Base-by-base conservation (phyloP, 2,329 filamentous ascomycete genomes). In the Fusarium sp. region DNA sequence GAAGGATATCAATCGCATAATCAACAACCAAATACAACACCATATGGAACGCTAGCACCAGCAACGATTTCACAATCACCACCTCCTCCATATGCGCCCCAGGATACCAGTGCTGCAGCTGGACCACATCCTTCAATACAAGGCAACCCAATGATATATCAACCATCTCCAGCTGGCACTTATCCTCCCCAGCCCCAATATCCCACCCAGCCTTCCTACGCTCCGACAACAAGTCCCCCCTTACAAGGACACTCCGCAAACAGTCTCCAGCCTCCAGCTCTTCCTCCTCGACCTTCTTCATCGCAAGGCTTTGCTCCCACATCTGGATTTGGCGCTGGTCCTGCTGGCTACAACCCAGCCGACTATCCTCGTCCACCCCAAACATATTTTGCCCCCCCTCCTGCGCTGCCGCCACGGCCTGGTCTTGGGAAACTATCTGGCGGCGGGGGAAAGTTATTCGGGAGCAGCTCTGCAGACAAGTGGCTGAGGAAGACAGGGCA, bases 401-500 rank as follows among this genome's bases (percentile, higher is more conserved):
- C 65, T 17, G 41, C 69, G 23, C 56, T 69, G 40, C 66, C 66
- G 20, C 52, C 72, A 27, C 61, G 63, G 13, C 72, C 67, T 20
- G 55, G 58, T 5, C 41, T 68, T 13, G 66, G 69, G 4, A 75
- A 73, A 31, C 17, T 63, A 42, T 31, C 60, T 36, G 60, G 58
- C n/a, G 52, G 60, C 2, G 49, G 68, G 6, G 66, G 70, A 6
- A 75, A 73, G 43, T 65, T 78, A 15, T 77, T 80, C 45, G 74
- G 76, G 25, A 73, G 74, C 58, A 73, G 72, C 33, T 76, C 76
- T 18, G 78, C 76, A 3, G 72, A 76, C 57, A 77, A 75, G 53
- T 78, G 77, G 74, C 48, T 79, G 14, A 76, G 74, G 49, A 80
- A 76, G 70, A 79, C 77, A 25, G 75, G 74, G 23, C 72, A 77